Evolutionary conservation across 805 yeast species (phyloP), one percentile per base, ranked within the genome.

Genomic region (Clavispora santaluciae): DNA sequence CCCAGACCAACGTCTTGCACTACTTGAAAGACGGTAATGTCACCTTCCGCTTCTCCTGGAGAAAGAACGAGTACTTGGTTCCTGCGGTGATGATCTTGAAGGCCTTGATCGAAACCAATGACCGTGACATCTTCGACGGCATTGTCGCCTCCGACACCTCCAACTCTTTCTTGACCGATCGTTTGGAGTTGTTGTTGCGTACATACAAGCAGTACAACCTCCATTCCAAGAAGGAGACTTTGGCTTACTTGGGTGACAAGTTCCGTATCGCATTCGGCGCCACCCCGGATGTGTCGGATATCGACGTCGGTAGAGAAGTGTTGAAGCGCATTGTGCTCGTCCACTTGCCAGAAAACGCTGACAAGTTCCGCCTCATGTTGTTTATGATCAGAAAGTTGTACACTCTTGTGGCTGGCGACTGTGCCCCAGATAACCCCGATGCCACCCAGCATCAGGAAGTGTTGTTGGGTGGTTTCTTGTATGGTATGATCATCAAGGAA

Each of bases 361-460:
- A 89, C 63, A 93, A 93, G 68, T 89, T 87, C 64, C 76, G 88
- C 57, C 72, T 90, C 83, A 68, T 93, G 45, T 66, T 90, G 45
- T 93, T 90, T 68, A 93, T 93, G 98, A 82, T 93, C 56, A 80
- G 98, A 73, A 93, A 93, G 67, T 75, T 93, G 46, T 93, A 93
- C 63, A 76, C 98, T 0, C 75, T 93, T 49, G 98, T 91, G 34
- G 96, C 96, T 26, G 97, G 97, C 45, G 96, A 91, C 60, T 91
- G 97, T 64, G 72, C 90, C 39, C 91, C 96, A 13, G 99, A 93
- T 64, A 93, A 93, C 68, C 99, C 99, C 61, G 99, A 93, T 81
- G 95, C 98, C 37, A 87, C 96, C 8, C 99, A 93, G 73, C 97
- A 93, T 73, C 99, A 93, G 68, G 99, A 93, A 68, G 86, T 93